Evolutionary conservation across 768 basidiomycete genomes (phyloP).

Genomic region (Cantharellus anzutake): DNA sequence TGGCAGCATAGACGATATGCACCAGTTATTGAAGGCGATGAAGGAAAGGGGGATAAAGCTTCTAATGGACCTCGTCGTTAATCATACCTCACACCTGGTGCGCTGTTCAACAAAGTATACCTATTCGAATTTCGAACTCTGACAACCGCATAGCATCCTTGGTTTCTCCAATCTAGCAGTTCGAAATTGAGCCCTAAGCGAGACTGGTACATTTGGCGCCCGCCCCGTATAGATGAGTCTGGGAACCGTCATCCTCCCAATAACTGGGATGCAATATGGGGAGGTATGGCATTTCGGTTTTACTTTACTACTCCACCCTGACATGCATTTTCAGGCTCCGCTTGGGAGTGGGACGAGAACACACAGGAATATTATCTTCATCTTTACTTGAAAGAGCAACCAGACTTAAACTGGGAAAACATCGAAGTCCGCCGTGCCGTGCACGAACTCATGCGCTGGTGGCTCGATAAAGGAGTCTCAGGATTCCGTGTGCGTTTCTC

Average conservation of each 20-base stretch:
- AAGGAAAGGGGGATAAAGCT: slow-evolving; percentile 53
- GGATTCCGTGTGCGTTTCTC: too few species aligned
- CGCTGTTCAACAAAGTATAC: slow-evolving; percentile 8
- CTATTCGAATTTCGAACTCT: background rate
- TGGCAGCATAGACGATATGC: slow-evolving; percentile 33
- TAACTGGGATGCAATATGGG: slow-evolving; percentile 52
- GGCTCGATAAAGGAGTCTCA: too few species aligned
- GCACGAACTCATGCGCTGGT: slow-evolving; percentile 45
- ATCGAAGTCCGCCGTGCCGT: slow-evolving; percentile 32
- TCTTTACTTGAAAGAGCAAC: slow-evolving; percentile 44
- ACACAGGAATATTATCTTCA: slow-evolving; percentile 60
- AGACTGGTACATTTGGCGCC: slow-evolving; percentile 63
- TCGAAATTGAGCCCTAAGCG: slow-evolving; percentile 36
- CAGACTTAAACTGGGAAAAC: slow-evolving; percentile 66
- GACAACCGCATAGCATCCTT: slow-evolving; percentile 32
- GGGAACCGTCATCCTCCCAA: slow-evolving; percentile 45
- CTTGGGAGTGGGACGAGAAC: slow-evolving; percentile 48
- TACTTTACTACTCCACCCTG: background rate
- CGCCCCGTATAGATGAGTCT: slow-evolving; percentile 30
- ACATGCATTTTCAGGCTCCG: slow-evolving; percentile 25
- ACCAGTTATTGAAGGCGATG: slow-evolving; percentile 17
- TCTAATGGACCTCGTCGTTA: slow-evolving; percentile 65
- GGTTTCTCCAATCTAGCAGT: slow-evolving; percentile 44
- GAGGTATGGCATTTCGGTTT: slow-evolving; percentile 23
- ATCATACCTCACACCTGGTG: slow-evolving; percentile 40